Base-by-base conservation (phyloP, 139 green algal species). In the Micromonas commoda region DNA sequence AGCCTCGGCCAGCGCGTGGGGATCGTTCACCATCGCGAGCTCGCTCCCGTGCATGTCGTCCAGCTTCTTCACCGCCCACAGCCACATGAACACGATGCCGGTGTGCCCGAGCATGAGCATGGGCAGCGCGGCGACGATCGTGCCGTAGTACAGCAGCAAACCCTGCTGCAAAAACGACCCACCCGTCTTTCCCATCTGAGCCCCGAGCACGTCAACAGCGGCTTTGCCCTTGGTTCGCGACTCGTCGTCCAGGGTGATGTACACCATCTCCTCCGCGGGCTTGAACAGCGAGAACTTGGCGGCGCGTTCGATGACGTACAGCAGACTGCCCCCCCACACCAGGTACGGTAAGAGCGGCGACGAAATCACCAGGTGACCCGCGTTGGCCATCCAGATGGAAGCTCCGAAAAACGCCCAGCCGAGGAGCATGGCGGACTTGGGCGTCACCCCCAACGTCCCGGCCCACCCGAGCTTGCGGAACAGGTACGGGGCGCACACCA, bases 391-490 rank as follows among this genome's bases (percentile, higher is more conserved):
- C 19, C 53, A 69, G 24, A 78, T 78, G 5, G 57, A 78, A 19
- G 45, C 52, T 5, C 53, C 53, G 38, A 70, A 78, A 34, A 68
- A 78, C 19, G 34, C 16, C 53, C 54, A 70, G 6, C 53, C 51
- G 64, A 60, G 45, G 52, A 67, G 2, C 51, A 66, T 51, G 16
- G 57, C 33, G 52, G 29, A 64, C 66, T 82, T 76, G 38, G 68
- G 68, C 68, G 68, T 75, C 37, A 75, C 38, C 16, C 37, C 60
- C 2, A 75, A 32, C 9, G 68, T 75, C 26, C 64, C 54, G 28
- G 52, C 63, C 96, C 96, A 99, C 80, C 95, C 95, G 76, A 95
- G 97, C 81, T 91, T 92, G 64, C 81, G 83, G 91, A 98, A 98
- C 45, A 98, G 78, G 54, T 91, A 74, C 2, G 93, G 92, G 0